Conservation (phyloP, 202 grass and related monocot genomes). For the Saccharum hybrid region DNA sequence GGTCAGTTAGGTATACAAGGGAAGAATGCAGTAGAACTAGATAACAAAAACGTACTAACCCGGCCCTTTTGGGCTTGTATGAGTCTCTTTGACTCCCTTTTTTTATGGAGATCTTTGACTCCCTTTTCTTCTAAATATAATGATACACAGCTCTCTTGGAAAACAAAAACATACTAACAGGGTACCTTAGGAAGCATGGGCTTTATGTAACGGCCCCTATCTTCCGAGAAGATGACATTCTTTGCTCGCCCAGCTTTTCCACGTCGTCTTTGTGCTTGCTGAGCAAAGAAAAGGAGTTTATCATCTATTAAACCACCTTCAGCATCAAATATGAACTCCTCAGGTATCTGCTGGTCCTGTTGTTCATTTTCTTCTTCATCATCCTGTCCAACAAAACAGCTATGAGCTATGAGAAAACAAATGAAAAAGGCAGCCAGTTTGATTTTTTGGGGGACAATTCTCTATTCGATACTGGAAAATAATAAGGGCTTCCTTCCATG, state of each 20-base stretch:
- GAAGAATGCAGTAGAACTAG: conserved; percentile 20
- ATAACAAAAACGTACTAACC: background rate
- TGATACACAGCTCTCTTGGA: background rate
- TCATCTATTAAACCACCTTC: conserved; percentile 94
- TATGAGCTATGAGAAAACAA: conserved; percentile 46
- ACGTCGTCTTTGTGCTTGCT: conserved; percentile 89
- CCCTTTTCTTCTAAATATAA: background rate
- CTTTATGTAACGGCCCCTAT: conserved; percentile 92
- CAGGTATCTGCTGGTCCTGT: conserved; percentile 84
- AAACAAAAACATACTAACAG: background rate
- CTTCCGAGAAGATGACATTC: conserved; percentile 99
- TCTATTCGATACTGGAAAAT: background rate
- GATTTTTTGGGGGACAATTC: background rate
- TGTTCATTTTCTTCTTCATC: conserved; percentile 97
- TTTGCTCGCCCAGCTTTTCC: conserved; percentile 98
- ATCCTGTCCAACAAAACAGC: conserved; percentile 50
- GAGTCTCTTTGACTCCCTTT: background rate
- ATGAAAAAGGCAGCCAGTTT: conserved; percentile 38
- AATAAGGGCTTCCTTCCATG: background rate
- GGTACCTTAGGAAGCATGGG: conserved; percentile 98
- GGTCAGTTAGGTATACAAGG: background rate
- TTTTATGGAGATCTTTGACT: background rate
- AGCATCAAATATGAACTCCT: conserved; percentile 98
- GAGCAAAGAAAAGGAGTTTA: conserved; percentile 97
- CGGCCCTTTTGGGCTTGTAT: background rate